phyloP scores from a whole-genome alignment of 495 filamentous ascomycete species.

The Viridothelium virens region DNA sequence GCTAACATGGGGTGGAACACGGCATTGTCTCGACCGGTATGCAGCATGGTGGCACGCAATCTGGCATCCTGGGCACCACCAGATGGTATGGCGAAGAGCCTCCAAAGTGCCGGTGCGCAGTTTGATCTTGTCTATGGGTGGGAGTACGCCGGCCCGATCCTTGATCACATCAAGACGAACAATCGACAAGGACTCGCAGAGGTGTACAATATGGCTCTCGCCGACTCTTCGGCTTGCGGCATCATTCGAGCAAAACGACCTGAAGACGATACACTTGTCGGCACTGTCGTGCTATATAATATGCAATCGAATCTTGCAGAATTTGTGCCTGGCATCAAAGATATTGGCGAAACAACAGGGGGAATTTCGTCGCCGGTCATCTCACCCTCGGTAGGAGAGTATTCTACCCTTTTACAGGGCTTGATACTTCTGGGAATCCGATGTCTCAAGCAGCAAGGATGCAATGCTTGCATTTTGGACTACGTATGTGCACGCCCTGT shows the following conservation, averaged over 20 bases:
- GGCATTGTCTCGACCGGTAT: slow-evolving; percentile 52
- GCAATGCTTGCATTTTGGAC: slow-evolving; percentile 61
- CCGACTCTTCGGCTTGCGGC: slow-evolving; percentile 63
- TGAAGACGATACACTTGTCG: slow-evolving; percentile 59
- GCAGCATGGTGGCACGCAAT: slow-evolving; percentile 58
- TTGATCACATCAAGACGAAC: slow-evolving; percentile 66
- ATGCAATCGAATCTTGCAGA: slow-evolving; percentile 56
- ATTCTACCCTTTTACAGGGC: slow-evolving; percentile 67
- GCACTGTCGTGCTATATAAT: slow-evolving; percentile 77
- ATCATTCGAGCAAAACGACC: slow-evolving; percentile 73
- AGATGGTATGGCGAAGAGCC: slow-evolving; percentile 59
- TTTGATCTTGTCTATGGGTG: slow-evolving; percentile 77
- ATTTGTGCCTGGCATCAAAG: slow-evolving; percentile 59
- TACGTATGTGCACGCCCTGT: slow-evolving; percentile 50
- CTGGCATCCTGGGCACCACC: slow-evolving; percentile 66
- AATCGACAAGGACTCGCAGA: slow-evolving; percentile 75
- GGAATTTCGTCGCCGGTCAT: slow-evolving; percentile 79
- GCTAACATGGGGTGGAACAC: slow-evolving; percentile 66
- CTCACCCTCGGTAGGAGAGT: slow-evolving; percentile 58
- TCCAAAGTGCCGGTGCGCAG: slow-evolving; percentile 58
- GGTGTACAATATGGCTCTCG: slow-evolving; percentile 69
- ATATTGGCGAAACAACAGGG: slow-evolving; percentile 48
- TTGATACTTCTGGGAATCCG: slow-evolving; percentile 72
- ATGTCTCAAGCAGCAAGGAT: slow-evolving; percentile 70
- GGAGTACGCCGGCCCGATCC: slow-evolving; percentile 64